Evolutionary conservation across 2,329 filamentous ascomycete species (phyloP), one percentile per base, ranked within the genome.

Genomic region (Colletotrichum shisoi): DNA sequence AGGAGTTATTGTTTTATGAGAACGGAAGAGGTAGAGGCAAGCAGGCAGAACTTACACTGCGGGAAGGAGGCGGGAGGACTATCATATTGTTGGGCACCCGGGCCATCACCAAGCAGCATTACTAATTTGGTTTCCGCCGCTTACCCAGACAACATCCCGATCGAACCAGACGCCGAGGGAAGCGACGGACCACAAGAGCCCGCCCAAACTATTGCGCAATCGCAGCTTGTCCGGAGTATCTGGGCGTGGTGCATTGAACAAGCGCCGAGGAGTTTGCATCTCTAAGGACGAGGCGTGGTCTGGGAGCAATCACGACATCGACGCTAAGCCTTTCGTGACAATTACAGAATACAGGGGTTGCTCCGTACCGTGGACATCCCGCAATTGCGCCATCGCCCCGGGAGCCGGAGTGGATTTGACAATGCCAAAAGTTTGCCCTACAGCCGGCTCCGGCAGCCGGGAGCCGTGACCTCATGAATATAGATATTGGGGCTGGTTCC

Each of bases 281-380:
- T 59, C 44, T 34, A 46, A 58, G 49, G 45, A 62, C 46, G 52
- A 62, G 62, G 52, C 57, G 66, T 68, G 66, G 73, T 75, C 73
- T 74, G 74, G 74, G 75, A 78, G 72, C 75, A 78, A 83, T 82
- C 81, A 83, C 81, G 81, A 82, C 81, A 83, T 83, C 81, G 77
- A 78, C 80, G 80, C 81, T 82, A 83, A 78, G 69, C 76, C 81
- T 80, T 80, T 82, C 80, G 79, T 79, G 79, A 81, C 78, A 75
- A 71, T 56, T 66, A 62, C 31, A n/a, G 9, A 17, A 39, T 8
- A 40, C 56, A 57, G 64, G 68, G 60, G 62, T 44, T 34, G 46
- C 51, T 62, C 62, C 57, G 69, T 67, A 70, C 62, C 67, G 58
- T 62, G 45, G 67, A 58, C 67, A 67, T 69, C 44, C 57, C 62